Conservation (phyloP, 257 asterid species). For the Solanum habrochaites region DNA sequence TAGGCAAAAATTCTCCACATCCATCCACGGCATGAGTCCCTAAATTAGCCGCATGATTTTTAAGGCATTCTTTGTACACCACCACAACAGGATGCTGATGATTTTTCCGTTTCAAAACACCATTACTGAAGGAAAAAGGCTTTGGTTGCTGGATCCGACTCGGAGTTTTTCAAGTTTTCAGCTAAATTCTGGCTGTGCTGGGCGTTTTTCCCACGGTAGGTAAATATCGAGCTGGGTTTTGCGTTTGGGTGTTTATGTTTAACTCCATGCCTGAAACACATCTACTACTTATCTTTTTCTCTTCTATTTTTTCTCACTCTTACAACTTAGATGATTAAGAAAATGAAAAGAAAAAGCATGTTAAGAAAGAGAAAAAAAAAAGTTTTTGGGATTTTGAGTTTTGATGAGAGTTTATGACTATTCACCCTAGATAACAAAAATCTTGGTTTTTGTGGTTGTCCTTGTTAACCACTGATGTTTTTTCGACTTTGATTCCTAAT, state of each 20-base stretch:
- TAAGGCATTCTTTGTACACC: conserved; percentile 77
- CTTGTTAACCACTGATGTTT: conserved; percentile 42
- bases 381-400: neutral
- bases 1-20: conserved; percentile 95
- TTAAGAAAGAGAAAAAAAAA: neutral
- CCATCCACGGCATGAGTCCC: conserved; percentile 98
- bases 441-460: conserved; percentile 54
- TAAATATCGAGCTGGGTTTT: neutral
- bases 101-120: conserved; percentile 74
- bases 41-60: conserved; percentile 79
- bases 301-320: neutral
- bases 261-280: conserved; percentile 48
- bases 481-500: conserved; percentile 26
- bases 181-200: conserved; percentile 48
- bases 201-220: conserved; percentile 35
- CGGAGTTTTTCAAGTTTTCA: conserved; percentile 49
- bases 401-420: neutral
- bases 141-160: conserved; percentile 51
- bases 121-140: conserved; percentile 48
- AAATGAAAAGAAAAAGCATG: neutral
- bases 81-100: conserved; percentile 39
- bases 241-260: neutral
- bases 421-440: conserved; percentile 35
- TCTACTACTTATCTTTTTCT: neutral
- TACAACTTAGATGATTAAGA: conserved; percentile 4